These are phyloP conservation scores for Tolypocladium paradoxum DNA, from an alignment of 2,329 filamentous ascomycete genomes.

Conservation along the genomic window DNA sequence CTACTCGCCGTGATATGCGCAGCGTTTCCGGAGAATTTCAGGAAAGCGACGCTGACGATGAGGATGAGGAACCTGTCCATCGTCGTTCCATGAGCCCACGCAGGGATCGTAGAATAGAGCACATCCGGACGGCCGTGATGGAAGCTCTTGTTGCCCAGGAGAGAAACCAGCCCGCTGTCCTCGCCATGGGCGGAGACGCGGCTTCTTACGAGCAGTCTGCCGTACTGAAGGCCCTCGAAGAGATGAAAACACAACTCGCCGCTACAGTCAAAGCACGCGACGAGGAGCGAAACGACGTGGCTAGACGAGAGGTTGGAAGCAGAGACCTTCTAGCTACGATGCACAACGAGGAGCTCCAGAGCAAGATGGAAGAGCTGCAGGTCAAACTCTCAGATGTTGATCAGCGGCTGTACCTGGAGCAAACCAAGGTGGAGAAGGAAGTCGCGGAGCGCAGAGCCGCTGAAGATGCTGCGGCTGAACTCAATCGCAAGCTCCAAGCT, in stretches of 20 bases:
- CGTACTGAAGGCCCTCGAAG: conserved; percentile 56
- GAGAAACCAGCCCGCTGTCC: conserved; percentile 21
- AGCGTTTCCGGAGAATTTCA: conserved; percentile 59
- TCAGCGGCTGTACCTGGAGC: conserved; percentile 38
- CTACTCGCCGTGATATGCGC: conserved; percentile 43
- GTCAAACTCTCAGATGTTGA: conserved; percentile 50
- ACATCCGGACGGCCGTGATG: conserved; percentile 61
- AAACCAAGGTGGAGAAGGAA: conserved; percentile 38
- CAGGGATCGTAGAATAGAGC: conserved; percentile 69
- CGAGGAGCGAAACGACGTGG: conserved; percentile 34
- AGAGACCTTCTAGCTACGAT: conserved; percentile 42
- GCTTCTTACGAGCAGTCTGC: conserved; percentile 29
- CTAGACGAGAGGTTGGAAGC: conserved; percentile 28
- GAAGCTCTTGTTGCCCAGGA: conserved; percentile 60
- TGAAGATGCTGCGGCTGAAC: conserved; percentile 42
- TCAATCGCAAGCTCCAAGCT: conserved; percentile 42
- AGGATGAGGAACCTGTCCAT: conserved; percentile 62
- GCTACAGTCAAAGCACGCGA: conserved; percentile 13
- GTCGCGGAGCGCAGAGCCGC: conserved; percentile 35
- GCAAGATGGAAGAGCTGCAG: conserved; percentile 48
- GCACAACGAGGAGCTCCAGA: conserved; percentile 39
- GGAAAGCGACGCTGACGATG: conserved; percentile 89
- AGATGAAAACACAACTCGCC: conserved; percentile 42
- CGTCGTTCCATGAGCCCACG: conserved; percentile 67
- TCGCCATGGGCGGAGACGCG: conserved; percentile 13